Base-by-base conservation (phyloP, 2,329 filamentous ascomycete species). In the Paecilomyces sp. region DNA sequence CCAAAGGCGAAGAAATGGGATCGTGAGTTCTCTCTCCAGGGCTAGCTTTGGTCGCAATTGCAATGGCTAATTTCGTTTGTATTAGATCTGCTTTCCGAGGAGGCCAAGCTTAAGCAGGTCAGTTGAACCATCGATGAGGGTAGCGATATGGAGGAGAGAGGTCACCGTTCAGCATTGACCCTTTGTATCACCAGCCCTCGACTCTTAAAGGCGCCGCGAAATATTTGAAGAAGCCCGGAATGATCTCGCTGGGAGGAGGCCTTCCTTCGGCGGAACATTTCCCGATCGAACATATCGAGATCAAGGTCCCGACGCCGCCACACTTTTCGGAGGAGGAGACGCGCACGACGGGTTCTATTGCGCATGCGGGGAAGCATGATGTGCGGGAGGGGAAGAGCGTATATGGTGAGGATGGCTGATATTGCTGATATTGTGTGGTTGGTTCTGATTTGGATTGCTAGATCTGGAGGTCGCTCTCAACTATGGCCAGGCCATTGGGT, bases 231-330 rank as follows among this genome's bases (percentile, higher is more conserved):
- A 90, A 83, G 47, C 91, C 92, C 0, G 77, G 89, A 15, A 77
- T 97, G 61, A 94, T 99, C 70, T 96, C 92, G 1, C 86, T 99
- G 1, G 94, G 94, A 58, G 94, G 94, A 57, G 94, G 94, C 3
- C 80, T 99, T 22, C 94, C 94, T 3, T 92, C 91, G 13, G 85
- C 90, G 61, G 88, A 93, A 72, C 91, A 95, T 76, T 99, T 99
- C 70, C 94, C 94, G n/a, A 87, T 97, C 68, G 87, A 93, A 65
- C 83, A 88, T 64, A 75, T 97, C 56, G 83, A 82, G 63, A 77
- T 96, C 75, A 90, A 88, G 66, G 85, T 95, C 1, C 91, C 92
- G 15, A 76, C 78, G 1, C 77, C 85, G 15, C 86, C 88, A 5
- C 76, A 85, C 62, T 96, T 94, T 72, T 85, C 86, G 5, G 88